These are phyloP conservation scores for Dictyostelium citrinum DNA, from an alignment of 78 protist species.

Conservation along the genomic window DNA sequence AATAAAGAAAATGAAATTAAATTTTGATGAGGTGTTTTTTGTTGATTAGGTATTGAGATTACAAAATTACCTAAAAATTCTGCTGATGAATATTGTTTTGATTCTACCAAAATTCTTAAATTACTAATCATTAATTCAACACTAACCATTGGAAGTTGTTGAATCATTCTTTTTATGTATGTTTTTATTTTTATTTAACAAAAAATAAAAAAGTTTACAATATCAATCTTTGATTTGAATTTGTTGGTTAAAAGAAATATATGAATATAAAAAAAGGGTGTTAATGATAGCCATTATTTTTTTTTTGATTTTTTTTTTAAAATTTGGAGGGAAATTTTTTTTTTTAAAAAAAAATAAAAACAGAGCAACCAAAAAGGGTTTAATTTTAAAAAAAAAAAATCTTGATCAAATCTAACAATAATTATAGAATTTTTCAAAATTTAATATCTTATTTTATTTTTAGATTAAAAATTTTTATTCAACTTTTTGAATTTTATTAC, in stretches of 20 bases:
- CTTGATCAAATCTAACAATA: not conserved
- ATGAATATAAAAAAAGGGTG: no score
- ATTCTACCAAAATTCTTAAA: conserved; percentile 28
- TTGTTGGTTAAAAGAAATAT: no score
- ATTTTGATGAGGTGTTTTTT: not conserved
- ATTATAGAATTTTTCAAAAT: not conserved
- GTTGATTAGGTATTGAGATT: conserved; percentile 14
- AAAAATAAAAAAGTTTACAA: no score
- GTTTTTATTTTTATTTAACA: not conserved
- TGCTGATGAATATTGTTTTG: conserved; percentile 52
- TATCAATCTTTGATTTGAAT: no score
- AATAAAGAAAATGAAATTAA: not conserved
- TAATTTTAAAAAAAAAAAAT: not conserved
- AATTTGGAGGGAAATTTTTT: no score
- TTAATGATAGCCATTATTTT: no score
- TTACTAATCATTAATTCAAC: conserved; percentile 47
- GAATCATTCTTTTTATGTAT: not conserved
- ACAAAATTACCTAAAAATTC: conserved; percentile 65
- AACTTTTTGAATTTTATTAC: conserved; percentile 1
- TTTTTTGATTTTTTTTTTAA: no score
- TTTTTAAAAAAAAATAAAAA: no score
- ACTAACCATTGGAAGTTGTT: conserved; percentile 20
- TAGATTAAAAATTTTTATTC: not conserved
- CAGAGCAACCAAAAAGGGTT: no score
- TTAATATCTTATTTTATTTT: not conserved